These are phyloP conservation scores for Tetrahymena thermophila DNA, from an alignment of 73 alveolate species.

Conservation along the genomic window DNA sequence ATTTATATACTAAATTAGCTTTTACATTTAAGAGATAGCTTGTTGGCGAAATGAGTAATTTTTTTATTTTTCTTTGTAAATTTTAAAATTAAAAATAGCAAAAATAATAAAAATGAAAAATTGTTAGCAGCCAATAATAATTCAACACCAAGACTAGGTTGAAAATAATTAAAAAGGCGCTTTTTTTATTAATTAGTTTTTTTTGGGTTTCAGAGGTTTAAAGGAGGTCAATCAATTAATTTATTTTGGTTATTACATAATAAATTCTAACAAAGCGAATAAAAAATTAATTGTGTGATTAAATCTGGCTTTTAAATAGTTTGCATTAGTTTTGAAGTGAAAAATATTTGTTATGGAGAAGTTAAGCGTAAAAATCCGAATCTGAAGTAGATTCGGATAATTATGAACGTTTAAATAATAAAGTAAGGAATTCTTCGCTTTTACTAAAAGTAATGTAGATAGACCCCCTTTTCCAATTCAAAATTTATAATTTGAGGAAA, in stretches of 20 bases:
- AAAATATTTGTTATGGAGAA: not conserved
- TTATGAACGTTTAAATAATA: not conserved
- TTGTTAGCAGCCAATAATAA: not conserved
- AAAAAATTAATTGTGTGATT: not conserved
- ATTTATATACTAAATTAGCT: too few species aligned
- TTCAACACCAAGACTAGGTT: not conserved
- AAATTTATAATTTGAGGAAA: not conserved
- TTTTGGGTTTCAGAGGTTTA: not conserved
- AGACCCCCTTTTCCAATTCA: not conserved
- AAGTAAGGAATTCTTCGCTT: not conserved
- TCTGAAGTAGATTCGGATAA: not conserved
- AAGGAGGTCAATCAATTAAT: not conserved
- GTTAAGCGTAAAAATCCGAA: not conserved
- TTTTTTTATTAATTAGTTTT: too few species aligned
- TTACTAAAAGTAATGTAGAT: not conserved
- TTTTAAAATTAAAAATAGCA: too few species aligned
- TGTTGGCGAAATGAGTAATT: too few species aligned
- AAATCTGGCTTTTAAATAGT: not conserved
- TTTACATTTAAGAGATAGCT: too few species aligned
- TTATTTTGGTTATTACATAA: not conserved
- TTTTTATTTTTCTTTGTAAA: too few species aligned
- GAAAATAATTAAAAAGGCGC: not conserved
- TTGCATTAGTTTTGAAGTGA: not conserved
- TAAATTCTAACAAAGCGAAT: not conserved
- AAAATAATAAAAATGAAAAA: too few species aligned